phyloP scores from a whole-genome alignment of 116 monocot species.

The Dioscorea cayenensis region DNA sequence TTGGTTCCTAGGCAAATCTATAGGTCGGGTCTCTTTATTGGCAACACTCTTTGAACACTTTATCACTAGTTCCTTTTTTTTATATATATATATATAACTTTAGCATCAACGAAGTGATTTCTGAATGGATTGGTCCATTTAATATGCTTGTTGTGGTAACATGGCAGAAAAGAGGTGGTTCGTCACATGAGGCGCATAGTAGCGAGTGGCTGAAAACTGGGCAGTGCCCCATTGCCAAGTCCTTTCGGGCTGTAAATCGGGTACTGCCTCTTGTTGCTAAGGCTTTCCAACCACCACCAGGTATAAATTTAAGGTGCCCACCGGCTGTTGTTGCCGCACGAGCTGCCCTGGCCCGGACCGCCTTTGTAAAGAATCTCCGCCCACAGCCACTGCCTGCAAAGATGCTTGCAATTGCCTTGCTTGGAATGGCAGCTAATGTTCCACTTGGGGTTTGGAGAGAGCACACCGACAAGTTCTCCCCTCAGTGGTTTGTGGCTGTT shows the following conservation, averaged over 20 bases:
- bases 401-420: conserved; percentile 62
- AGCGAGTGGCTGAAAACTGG: conserved; percentile 81
- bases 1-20: too few relatives aligned
- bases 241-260: conserved; percentile 62
- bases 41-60: too few relatives aligned
- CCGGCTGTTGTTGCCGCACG: conserved; percentile 63
- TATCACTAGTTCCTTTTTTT: too few relatives aligned
- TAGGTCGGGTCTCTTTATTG: too few relatives aligned
- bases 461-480: conserved; percentile 83
- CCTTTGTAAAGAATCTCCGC: conserved; percentile 70
- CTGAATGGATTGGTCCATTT: too few relatives aligned
- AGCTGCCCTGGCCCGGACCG: conserved; percentile 71
- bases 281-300: conserved; percentile 64
- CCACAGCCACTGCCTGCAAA: conserved; percentile 81
- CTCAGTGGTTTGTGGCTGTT: conserved; percentile 81
- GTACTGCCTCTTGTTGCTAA: conserved; percentile 71
- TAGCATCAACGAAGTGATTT: neutral
- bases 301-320: conserved; percentile 64
- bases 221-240: conserved; percentile 86
- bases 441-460: conserved; percentile 91
- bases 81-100: neutral
- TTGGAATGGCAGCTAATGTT: conserved; percentile 87
- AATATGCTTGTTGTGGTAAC: neutral
- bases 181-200: conserved; percentile 55
- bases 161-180: conserved; percentile 28